Evolutionary conservation across 208 protist species (phyloP).

Genomic region (Wallacemonas sp.): DNA sequence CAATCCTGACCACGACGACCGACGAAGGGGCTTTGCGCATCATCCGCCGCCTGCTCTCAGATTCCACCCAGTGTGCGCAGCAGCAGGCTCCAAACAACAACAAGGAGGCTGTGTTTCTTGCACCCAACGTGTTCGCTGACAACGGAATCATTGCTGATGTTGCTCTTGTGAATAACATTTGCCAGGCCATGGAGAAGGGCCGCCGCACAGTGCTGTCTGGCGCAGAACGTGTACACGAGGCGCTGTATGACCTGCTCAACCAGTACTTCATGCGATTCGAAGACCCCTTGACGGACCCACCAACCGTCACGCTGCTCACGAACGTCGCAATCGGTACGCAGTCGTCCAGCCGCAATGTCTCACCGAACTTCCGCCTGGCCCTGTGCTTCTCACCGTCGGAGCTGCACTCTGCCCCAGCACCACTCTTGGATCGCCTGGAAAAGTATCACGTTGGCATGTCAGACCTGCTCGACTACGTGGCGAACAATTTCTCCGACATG

Average conservation of each 20-base stretch:
- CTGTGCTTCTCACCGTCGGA: no score
- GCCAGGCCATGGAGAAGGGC: background rate
- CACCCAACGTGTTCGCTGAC: background rate
- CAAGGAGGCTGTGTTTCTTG: no score
- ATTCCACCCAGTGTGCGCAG: background rate
- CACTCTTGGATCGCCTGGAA: background rate
- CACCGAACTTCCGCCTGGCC: no score
- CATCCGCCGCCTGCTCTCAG: background rate
- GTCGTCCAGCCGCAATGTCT: no score
- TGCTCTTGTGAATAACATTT: background rate
- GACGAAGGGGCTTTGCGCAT: background rate
- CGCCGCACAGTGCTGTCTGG: background rate
- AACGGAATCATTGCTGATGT: background rate
- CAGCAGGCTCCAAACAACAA: no score
- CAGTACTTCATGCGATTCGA: background rate
- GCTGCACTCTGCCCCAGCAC: background rate
- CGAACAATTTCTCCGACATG: no score
- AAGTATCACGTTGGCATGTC: background rate
- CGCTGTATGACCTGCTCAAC: background rate
- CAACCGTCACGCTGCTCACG: background rate
- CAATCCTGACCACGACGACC: background rate
- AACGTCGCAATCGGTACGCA: no score
- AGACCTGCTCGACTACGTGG: background rate
- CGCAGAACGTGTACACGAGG: background rate
- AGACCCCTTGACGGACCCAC: no score